phyloP scores from a whole-genome alignment of 805 yeast species.

The Starmerella vaccinii region DNA sequence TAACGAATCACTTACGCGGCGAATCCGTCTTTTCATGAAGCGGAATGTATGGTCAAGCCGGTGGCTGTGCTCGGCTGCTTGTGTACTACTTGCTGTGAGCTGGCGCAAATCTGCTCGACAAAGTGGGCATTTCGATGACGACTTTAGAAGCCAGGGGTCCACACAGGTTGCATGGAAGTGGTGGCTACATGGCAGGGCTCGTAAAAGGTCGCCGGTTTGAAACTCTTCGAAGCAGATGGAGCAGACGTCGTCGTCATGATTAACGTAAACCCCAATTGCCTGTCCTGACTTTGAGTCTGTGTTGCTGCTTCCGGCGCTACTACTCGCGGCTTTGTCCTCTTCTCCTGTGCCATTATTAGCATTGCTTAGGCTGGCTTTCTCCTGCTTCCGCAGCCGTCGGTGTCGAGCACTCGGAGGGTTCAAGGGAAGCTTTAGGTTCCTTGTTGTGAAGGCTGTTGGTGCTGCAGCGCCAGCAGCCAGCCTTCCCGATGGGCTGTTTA shows the following conservation, averaged over 20 bases:
- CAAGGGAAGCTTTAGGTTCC: background rate
- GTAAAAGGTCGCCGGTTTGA: constrained; percentile 46
- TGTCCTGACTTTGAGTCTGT: too few species aligned
- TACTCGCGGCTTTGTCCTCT: background rate
- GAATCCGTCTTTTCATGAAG: background rate
- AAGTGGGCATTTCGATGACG: constrained; percentile 75
- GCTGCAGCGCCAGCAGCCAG: background rate
- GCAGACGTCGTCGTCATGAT: constrained; percentile 35
- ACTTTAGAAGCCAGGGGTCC: constrained; percentile 69
- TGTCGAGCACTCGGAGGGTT: background rate
- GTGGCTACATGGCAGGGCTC: constrained; percentile 75
- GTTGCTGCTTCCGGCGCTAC: background rate
- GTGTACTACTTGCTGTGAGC: background rate
- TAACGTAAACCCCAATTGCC: constrained; percentile 12
- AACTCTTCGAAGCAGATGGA: constrained; percentile 69
- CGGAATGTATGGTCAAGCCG: background rate
- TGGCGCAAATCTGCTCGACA: constrained; percentile 54
- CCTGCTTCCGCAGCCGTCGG: too few species aligned
- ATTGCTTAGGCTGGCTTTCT: background rate
- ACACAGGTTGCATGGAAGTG: constrained; percentile 72
- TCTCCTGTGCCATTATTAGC: background rate
- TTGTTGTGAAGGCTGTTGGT: background rate
- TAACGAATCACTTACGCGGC: constrained; percentile 1
- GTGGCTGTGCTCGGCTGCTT: too few species aligned
- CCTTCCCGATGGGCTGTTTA: background rate